Evolutionary conservation across 2,329 filamentous ascomycete genomes (phyloP), one percentile per base, ranked within the genome.

Genomic region (Thermothelomyces thermophilus): DNA sequence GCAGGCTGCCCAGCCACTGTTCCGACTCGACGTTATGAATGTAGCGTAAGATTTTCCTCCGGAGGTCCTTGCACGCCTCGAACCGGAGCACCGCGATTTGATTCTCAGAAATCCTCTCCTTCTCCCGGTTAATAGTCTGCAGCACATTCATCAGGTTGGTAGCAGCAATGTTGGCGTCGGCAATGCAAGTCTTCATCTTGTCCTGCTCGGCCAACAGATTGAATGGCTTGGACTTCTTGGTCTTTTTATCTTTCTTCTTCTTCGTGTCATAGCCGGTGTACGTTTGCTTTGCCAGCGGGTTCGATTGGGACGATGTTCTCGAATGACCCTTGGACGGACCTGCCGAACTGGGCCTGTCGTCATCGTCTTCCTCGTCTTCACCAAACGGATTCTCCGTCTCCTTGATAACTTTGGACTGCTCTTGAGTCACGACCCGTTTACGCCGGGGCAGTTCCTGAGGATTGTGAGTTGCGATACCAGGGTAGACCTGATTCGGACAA

Each of bases 21-120:
- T 97, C 91, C 8, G 83, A 84, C 64, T 95, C 88, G 11, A 97
- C 86, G 44, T 90, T 79, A 63, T 97, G 89, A 56, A 97, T 95
- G 65, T 96, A 97, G 49, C 90, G 85, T 34, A 97, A 66, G 26
- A 97, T 86, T 64, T 88, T 87, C 51, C 89, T 79, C 42, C 93
- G 80, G 11, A 97, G 78, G 41, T 81, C 75, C 67, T 96, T 97
- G 74, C 91, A 97, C 2, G 72, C 76, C 59, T 96, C 89, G 58
- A 97, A 96, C 2, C 84, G 80, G 57, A 83, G 75, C 51, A 88
- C 77, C 0, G 89, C 87, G 51, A 82, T 76, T 7, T 76, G 66
- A 58, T 97, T 94, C 33, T 95, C 86, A 5, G 90, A 95, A 28
- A 97, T 90, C 3, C 87, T 84, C 66, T 95, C 84, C 42, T 73